Conservation (phyloP, 257 asterid species). For the Datura wrightii region DNA sequence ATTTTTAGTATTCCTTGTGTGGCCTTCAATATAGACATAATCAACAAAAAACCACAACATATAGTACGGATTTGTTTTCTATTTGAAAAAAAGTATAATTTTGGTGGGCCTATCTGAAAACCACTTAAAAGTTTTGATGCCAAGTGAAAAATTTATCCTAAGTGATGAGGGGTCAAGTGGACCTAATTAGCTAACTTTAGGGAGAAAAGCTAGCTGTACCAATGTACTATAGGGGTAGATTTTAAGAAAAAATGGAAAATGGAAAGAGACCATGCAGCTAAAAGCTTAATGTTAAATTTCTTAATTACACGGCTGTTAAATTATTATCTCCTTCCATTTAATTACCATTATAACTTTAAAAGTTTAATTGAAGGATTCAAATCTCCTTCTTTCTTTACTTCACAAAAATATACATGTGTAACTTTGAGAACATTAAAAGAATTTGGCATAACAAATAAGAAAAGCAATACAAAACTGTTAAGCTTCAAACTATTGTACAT, state of each 20-base stretch:
- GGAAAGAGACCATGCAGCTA: constrained; percentile 10
- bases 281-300: background rate
- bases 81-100: constrained; percentile 29
- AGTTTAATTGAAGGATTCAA: background rate
- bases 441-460: no score
- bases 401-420: no score
- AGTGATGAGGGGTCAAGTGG: constrained; percentile 29
- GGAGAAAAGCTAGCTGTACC: background rate
- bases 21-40: constrained; percentile 22
- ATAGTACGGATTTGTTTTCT: constrained; percentile 33
- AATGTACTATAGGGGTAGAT: background rate
- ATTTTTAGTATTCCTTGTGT: constrained; percentile 12
- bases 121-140: constrained; percentile 21
- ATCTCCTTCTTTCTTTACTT: background rate
- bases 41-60: background rate
- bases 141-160: constrained; percentile 11
- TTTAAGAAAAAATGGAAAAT: background rate
- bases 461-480: no score
- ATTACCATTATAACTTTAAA: background rate
- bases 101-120: constrained; percentile 33
- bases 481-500: no score
- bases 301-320: background rate
- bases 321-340: background rate
- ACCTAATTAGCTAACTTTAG: constrained; percentile 15
- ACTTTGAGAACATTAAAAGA: no score